phyloP scores from a whole-genome alignment of 805 yeast genomes.

The Debaryomyces prosopidis region DNA sequence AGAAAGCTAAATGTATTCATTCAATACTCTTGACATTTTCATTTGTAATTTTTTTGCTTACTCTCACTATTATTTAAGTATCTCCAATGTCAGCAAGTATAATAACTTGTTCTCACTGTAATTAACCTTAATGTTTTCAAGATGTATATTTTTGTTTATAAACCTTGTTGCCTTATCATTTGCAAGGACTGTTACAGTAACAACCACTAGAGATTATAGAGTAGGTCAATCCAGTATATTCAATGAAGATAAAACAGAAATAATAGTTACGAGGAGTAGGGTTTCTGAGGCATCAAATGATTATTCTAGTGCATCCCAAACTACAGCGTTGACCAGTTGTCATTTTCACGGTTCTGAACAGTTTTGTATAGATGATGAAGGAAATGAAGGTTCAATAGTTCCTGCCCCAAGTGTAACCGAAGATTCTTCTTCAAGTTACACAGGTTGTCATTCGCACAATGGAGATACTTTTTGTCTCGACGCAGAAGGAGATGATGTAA shows the following conservation, averaged over 20 bases:
- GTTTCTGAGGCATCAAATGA: not conserved
- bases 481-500: constrained; percentile 14
- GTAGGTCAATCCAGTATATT: not conserved
- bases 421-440: constrained; percentile 13
- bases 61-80: no score
- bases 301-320: constrained; percentile 2
- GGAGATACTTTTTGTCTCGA: constrained; percentile 17
- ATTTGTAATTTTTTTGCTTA: no score
- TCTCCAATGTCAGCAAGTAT: no score
- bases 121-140: no score
- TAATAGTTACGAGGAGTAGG: not conserved
- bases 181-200: constrained; percentile 8
- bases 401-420: constrained; percentile 16
- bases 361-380: constrained; percentile 20
- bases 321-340: constrained; percentile 15
- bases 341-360: constrained; percentile 19
- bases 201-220: constrained; percentile 7
- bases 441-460: constrained; percentile 22
- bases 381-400: constrained; percentile 20
- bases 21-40: no score
- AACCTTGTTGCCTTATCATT: not conserved
- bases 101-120: no score
- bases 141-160: not conserved
- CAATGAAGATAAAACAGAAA: not conserved
- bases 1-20: no score